phyloP scores from a whole-genome alignment of 164 flowering plant genomes.

The Buxus sempervirens region DNA sequence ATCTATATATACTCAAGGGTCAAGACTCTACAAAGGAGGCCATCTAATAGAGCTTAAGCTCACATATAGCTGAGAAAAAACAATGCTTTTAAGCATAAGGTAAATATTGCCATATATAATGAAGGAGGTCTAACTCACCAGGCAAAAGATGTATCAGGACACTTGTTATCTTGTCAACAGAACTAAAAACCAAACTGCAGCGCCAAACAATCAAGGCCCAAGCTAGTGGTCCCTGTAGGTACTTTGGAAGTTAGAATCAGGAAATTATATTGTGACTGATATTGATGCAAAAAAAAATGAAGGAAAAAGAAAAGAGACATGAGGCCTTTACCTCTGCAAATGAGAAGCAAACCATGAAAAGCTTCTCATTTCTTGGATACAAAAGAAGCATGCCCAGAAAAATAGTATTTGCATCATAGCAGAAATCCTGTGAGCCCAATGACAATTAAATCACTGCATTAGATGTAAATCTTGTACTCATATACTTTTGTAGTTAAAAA shows the following conservation, averaged over 20 bases:
- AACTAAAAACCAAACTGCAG: constrained; percentile 95
- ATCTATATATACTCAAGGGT: too few relatives aligned
- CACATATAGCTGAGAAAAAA: too few relatives aligned
- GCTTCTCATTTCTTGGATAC: constrained; percentile 88
- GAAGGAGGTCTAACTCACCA: constrained; percentile 44
- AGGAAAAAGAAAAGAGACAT: not conserved
- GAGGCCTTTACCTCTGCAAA: constrained; percentile 79
- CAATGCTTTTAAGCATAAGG: too few relatives aligned
- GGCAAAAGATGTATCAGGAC: constrained; percentile 95
- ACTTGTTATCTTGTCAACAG: constrained; percentile 86
- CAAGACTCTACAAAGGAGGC: too few relatives aligned
- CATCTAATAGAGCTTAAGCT: too few relatives aligned
- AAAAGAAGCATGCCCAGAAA: constrained; percentile 78
- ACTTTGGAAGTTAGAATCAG: constrained; percentile 4
- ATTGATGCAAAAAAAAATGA: not conserved
- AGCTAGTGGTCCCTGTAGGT: constrained; percentile 89
- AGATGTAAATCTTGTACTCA: too few relatives aligned
- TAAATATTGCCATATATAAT: not conserved
- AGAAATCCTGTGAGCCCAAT: constrained; percentile 68
- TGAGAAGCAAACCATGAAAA: constrained; percentile 98
- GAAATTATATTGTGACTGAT: not conserved
- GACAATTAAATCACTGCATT: too few relatives aligned
- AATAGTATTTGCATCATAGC: constrained; percentile 96
- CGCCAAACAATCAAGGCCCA: constrained; percentile 99
- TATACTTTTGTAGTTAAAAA: too few relatives aligned